Evolutionary conservation across 2,329 filamentous ascomycete species (phyloP).

Genomic region (Colletotrichum navitas): DNA sequence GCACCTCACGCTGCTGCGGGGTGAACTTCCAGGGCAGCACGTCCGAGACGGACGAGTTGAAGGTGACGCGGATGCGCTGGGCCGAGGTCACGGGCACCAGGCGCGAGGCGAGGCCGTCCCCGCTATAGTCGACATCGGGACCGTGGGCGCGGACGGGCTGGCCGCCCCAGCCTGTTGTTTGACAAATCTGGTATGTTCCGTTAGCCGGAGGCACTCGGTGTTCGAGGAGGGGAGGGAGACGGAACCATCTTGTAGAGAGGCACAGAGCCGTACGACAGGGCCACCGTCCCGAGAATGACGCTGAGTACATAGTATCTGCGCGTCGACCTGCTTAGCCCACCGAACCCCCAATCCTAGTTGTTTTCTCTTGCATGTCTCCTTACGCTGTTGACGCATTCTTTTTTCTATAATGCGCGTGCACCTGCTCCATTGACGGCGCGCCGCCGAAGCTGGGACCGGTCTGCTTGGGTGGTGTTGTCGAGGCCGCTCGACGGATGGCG

Average conservation of each 20-base stretch:
- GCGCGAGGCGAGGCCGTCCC: conserved; percentile 77
- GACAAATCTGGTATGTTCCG: conserved; percentile 73
- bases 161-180: conserved; percentile 91
- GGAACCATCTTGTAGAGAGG: conserved; percentile 88
- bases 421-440: conserved; percentile 68
- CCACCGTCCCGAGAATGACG: conserved; percentile 82
- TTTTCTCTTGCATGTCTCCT: conserved; percentile 18
- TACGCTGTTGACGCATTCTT: conserved; percentile 74
- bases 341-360: conserved; percentile 4
- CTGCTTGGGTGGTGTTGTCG: conserved; percentile 49
- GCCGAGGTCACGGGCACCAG: conserved; percentile 84
- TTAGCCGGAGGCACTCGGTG: conserved; percentile 19
- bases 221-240: neutral
- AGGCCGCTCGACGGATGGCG: conserved; percentile 47
- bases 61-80: conserved; percentile 92
- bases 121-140: conserved; percentile 57
- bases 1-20: conserved; percentile 96
- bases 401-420: conserved; percentile 72
- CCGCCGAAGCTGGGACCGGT: conserved; percentile 42
- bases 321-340: conserved; percentile 41
- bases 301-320: conserved; percentile 80
- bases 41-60: conserved; percentile 95
- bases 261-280: conserved; percentile 85
- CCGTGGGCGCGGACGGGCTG: conserved; percentile 87
- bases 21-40: conserved; percentile 97